These are phyloP conservation scores for Colletotrichum lentis DNA, from an alignment of 2,329 filamentous ascomycete species.

Conservation along the genomic window DNA sequence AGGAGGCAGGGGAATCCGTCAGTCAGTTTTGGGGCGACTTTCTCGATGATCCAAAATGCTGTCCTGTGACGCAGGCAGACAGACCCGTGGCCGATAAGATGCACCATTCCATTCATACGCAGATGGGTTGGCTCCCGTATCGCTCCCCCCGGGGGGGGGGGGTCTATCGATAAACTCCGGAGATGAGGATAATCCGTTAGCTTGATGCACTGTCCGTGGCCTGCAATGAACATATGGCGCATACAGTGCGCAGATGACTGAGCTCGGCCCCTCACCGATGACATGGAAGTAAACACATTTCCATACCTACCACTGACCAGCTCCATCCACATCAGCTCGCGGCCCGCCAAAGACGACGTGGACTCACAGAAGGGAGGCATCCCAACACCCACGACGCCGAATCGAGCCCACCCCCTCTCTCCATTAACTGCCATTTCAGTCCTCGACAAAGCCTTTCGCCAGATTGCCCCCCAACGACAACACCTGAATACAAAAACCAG, in stretches of 20 bases:
- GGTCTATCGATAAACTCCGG: slow-evolving; percentile 31
- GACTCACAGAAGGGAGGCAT: slow-evolving; percentile 30
- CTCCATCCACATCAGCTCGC: slow-evolving; percentile 31
- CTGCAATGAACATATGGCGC: fast-evolving
- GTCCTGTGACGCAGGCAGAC: slow-evolving; percentile 30
- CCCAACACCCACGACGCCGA: slow-evolving; percentile 20
- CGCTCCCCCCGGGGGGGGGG: neutral
- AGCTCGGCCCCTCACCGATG: slow-evolving; percentile 17
- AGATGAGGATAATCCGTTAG: neutral
- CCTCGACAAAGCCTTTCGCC: neutral
- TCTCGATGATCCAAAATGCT: slow-evolving; percentile 33
- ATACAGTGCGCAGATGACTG: neutral
- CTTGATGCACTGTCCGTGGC: neutral
- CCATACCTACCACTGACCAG: slow-evolving; percentile 40
- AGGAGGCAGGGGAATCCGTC: neutral
- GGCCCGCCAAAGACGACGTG: slow-evolving; percentile 30
- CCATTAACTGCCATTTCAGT: neutral
- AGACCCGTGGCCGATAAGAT: slow-evolving; percentile 27
- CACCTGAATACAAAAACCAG: slow-evolving; percentile 32
- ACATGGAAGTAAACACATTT: slow-evolving; percentile 45
- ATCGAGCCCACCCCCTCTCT: neutral
- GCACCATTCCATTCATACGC: slow-evolving; percentile 7
- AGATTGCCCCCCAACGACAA: neutral
- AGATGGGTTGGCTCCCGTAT: neutral
- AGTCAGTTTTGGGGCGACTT: slow-evolving; percentile 22